A percentile compares a stretch with the other conserved stretches of the same genome.
phyloP scores from a whole-genome alignment of 1,139 yeast genomes.

The Hyphopichia buzzinii region DNA sequence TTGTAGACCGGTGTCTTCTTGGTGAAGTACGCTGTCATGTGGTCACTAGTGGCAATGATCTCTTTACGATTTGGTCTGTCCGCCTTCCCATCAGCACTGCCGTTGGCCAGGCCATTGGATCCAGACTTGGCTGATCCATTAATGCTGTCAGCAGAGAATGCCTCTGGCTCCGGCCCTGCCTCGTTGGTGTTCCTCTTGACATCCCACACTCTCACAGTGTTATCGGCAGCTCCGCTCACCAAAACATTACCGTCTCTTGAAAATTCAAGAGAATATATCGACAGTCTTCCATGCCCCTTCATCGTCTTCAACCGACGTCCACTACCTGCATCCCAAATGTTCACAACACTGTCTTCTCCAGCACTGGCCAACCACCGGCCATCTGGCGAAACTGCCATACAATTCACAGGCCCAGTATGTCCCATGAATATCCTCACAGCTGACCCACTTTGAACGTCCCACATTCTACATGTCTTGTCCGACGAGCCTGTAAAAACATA shows the following conservation, averaged over 20 bases:
- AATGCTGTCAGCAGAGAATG: constrained; percentile 40
- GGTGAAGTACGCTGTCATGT: constrained; percentile 90
- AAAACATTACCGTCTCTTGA: constrained; percentile 85
- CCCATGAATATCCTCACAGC: constrained; percentile 94
- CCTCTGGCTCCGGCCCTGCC: constrained; percentile 79
- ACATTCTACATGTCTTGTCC: constrained; percentile 95
- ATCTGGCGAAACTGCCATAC: constrained; percentile 89
- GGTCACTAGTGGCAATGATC: constrained; percentile 79
- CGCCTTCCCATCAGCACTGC: constrained; percentile 10
- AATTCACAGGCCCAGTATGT: constrained; percentile 83
- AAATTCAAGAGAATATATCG: constrained; percentile 82
- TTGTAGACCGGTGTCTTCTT: constrained; percentile 92
- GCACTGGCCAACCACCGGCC: constrained; percentile 97
- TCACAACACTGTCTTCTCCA: constrained; percentile 87
- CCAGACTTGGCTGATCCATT: constrained; percentile 8
- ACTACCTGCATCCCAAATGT: constrained; percentile 92
- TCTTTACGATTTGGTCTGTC: constrained; percentile 59
- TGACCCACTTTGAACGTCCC: constrained; percentile 91
- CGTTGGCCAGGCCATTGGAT: constrained; percentile 9
- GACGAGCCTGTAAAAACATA: constrained; percentile 93
- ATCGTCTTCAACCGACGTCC: constrained; percentile 80
- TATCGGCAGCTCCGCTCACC: constrained; percentile 92
- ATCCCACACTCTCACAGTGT: constrained; percentile 95
- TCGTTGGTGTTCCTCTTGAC: constrained; percentile 81
- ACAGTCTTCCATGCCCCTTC: constrained; percentile 89